Conservation (phyloP, 768 basidiomycete genomes). For the Naganishia kalamii region DNA sequence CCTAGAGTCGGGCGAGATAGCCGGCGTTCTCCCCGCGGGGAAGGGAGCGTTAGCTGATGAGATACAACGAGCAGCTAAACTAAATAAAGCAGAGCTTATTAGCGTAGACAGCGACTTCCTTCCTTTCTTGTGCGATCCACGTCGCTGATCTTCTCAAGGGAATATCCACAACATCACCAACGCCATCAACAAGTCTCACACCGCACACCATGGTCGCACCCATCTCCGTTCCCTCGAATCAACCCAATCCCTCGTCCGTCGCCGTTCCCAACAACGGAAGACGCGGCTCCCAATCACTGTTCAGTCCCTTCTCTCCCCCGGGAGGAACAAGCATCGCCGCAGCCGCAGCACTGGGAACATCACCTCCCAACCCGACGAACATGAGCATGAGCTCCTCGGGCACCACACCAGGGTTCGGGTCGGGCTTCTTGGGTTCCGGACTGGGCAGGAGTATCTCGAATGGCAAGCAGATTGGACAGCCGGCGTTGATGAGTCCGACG, state of each 20-base stretch:
- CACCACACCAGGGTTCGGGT: background rate
- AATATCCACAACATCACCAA: too few species aligned
- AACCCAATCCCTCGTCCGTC: background rate
- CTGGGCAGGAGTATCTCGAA: conserved; percentile 6
- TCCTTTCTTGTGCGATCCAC: too few species aligned
- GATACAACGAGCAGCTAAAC: too few species aligned
- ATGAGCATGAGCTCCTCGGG: background rate
- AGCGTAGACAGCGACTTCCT: too few species aligned
- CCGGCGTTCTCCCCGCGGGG: too few species aligned
- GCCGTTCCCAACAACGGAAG: background rate
- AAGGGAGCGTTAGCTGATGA: too few species aligned
- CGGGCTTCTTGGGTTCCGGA: conserved; percentile 3
- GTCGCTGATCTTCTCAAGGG: too few species aligned
- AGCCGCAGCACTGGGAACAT: conserved; percentile 7
- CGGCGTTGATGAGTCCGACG: conserved; percentile 10
- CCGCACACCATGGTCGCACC: background rate
- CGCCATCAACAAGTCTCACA: too few species aligned
- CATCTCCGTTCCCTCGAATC: conserved; percentile 9
- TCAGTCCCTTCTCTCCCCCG: conserved; percentile 11
- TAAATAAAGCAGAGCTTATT: too few species aligned
- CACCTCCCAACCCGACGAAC: background rate
- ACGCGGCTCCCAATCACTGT: background rate
- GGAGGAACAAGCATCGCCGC: conserved; percentile 12
- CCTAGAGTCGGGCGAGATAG: too few species aligned
- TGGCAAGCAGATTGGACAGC: conserved; percentile 8